Evolutionary conservation across 1,139 yeast genomes (phyloP).

Genomic region (Waltiozyma sp.): DNA sequence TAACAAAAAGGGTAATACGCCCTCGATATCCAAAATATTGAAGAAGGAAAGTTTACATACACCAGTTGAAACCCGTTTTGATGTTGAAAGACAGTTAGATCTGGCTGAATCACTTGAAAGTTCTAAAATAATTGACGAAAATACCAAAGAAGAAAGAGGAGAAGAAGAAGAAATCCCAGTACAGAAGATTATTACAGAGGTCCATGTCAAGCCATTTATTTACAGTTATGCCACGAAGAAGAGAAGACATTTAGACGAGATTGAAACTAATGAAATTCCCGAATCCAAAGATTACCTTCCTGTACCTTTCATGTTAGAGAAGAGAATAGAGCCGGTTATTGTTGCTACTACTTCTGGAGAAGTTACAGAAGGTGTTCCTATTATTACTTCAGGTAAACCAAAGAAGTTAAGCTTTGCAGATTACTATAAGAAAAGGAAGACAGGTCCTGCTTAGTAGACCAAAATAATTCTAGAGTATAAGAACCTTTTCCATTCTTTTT

Average conservation of each 20-base stretch:
- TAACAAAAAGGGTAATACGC: constrained; percentile 37
- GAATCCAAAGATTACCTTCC: constrained; percentile 9
- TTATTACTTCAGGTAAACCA: constrained; percentile 6
- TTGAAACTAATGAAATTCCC: constrained; percentile 2
- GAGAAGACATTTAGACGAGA: constrained; percentile 3
- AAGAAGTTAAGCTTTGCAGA: constrained; percentile 80
- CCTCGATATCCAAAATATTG: constrained; percentile 19
- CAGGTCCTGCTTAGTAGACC: not conserved
- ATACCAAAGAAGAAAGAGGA: constrained; percentile 5
- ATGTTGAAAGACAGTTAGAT: constrained; percentile 12
- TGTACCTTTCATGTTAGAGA: constrained; percentile 5
- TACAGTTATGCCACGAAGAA: constrained; percentile 11
- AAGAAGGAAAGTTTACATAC: constrained; percentile 22
- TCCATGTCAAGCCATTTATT: constrained; percentile 12
- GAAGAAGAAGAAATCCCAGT: constrained; percentile 4
- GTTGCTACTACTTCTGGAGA: too few species aligned
- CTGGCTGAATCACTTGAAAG: constrained; percentile 7
- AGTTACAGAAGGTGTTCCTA: constrained; percentile 1
- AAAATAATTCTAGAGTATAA: too few species aligned
- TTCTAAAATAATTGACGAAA: not conserved
- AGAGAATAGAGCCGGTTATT: constrained; percentile 2
- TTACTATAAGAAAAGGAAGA: constrained; percentile 58
- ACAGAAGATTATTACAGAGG: constrained; percentile 8
- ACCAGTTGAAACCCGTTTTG: constrained; percentile 23
- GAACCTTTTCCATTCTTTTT: too few species aligned